phyloP scores from a whole-genome alignment of 148 eudicot genomes.

The Heliamphora exappendiculata region DNA sequence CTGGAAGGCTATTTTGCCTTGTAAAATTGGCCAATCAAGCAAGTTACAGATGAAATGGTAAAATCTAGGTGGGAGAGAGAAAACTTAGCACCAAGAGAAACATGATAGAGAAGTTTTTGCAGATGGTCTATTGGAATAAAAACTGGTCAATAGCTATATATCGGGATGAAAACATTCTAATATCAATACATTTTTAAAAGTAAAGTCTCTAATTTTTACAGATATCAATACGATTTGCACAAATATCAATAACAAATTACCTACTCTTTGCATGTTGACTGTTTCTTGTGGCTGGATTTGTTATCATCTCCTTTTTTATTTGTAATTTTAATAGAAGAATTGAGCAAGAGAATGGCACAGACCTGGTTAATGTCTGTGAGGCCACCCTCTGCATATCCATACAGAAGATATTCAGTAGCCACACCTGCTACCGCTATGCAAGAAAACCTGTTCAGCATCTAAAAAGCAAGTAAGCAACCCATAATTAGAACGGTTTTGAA shows the following conservation, averaged over 20 bases:
- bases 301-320: neutral
- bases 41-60: too few relatives aligned
- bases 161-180: too few relatives aligned
- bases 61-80: too few relatives aligned
- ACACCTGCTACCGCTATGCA: slow-evolving; percentile 95
- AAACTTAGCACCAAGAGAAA: neutral
- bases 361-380: slow-evolving; percentile 79
- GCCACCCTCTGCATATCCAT: slow-evolving; percentile 92
- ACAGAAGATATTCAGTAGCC: slow-evolving; percentile 79
- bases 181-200: too few relatives aligned
- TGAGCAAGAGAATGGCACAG: neutral
- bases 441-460: slow-evolving; percentile 89
- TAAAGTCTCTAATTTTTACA: too few relatives aligned
- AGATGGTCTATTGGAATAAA: too few relatives aligned
- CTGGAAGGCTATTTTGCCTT: neutral
- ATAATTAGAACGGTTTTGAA: neutral
- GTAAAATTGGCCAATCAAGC: neutral
- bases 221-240: too few relatives aligned
- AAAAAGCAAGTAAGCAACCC: slow-evolving; percentile 11
- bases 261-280: neutral
- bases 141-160: too few relatives aligned
- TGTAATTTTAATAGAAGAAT: neutral
- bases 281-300: neutral
- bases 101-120: neutral
- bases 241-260: too few relatives aligned